phyloP scores from a whole-genome alignment of 2,329 filamentous ascomycete species.

The Bipolaris cookei region DNA sequence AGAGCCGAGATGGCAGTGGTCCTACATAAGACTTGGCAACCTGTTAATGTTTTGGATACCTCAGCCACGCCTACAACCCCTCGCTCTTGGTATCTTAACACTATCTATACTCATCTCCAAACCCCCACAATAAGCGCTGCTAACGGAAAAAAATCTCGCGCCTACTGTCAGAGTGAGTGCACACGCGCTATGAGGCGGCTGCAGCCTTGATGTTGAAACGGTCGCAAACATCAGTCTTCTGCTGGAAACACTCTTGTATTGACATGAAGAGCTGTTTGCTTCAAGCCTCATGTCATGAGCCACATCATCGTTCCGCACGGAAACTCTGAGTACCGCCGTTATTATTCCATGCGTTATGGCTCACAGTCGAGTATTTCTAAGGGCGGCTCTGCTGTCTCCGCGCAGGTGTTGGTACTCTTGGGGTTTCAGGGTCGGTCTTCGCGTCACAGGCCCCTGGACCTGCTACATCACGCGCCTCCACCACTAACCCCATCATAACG shows the following conservation, averaged over 20 bases:
- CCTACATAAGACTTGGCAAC: constrained; percentile 30
- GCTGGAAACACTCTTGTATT: constrained; percentile 23
- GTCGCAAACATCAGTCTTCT: constrained; percentile 11
- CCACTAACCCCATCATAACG: constrained; percentile 35
- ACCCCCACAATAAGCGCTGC: constrained; percentile 10
- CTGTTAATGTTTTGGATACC: constrained; percentile 28
- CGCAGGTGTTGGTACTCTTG: constrained; percentile 39
- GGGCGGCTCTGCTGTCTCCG: constrained; percentile 43
- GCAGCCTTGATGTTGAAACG: constrained; percentile 30
- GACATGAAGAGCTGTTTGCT: constrained; percentile 23
- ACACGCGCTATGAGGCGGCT: constrained; percentile 1
- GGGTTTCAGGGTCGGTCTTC: constrained; percentile 44
- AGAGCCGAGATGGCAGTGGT: constrained; percentile 32
- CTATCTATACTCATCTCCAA: constrained; percentile 4
- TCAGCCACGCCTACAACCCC: constrained; percentile 16
- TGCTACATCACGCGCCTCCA: constrained; percentile 47
- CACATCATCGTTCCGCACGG: constrained; percentile 35
- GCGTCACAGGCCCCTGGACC: constrained; percentile 48
- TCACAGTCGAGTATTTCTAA: constrained; percentile 19
- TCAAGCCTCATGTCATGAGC: constrained; percentile 28
- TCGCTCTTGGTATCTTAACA: constrained; percentile 7
- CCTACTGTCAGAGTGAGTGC: not conserved
- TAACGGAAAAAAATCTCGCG: not conserved
- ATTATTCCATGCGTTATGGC: constrained; percentile 32
- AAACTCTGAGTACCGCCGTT: constrained; percentile 38